Evolutionary conservation across 768 basidiomycete species (phyloP).

Genomic region (Butyriboletus loyo): DNA sequence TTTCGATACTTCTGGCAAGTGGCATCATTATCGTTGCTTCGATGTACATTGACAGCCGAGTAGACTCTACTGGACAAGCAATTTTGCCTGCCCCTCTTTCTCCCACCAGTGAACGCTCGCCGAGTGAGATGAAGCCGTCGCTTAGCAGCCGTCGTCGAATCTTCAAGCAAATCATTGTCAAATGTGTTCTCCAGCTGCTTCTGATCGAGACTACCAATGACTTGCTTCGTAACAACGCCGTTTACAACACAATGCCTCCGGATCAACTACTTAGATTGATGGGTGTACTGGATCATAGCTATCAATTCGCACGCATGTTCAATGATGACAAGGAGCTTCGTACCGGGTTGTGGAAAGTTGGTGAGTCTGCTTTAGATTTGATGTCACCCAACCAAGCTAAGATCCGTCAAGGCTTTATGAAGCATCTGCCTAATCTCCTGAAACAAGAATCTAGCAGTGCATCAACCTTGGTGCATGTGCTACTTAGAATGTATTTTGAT

Average conservation of each 20-base stretch:
- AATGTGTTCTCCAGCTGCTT: conserved; percentile 95
- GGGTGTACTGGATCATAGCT: conserved; percentile 94
- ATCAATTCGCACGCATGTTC: conserved; percentile 95
- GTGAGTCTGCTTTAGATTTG: conserved; percentile 47
- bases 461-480: conserved; percentile 86
- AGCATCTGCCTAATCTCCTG: conserved; percentile 93
- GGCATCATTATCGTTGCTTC: neutral
- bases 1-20: conserved; percentile 43
- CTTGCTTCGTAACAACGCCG: conserved; percentile 84
- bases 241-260: conserved; percentile 92
- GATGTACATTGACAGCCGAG: conserved; percentile 4
- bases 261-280: conserved; percentile 90
- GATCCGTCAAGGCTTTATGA: conserved; percentile 86
- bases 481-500: conserved; percentile 94
- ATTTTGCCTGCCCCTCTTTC: conserved; percentile 89
- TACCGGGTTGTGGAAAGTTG: conserved; percentile 99
- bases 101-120: conserved; percentile 58
- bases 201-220: conserved; percentile 98
- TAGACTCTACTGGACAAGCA: conserved; percentile 59
- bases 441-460: conserved; percentile 99
- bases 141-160: conserved; percentile 72
- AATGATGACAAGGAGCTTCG: conserved; percentile 98
- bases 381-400: conserved; percentile 2
- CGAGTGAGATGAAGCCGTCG: conserved; percentile 49
- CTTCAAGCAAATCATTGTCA: conserved; percentile 99